Base-by-base conservation (phyloP, 495 filamentous ascomycete species). In the Clohesyomyces aquaticus region DNA sequence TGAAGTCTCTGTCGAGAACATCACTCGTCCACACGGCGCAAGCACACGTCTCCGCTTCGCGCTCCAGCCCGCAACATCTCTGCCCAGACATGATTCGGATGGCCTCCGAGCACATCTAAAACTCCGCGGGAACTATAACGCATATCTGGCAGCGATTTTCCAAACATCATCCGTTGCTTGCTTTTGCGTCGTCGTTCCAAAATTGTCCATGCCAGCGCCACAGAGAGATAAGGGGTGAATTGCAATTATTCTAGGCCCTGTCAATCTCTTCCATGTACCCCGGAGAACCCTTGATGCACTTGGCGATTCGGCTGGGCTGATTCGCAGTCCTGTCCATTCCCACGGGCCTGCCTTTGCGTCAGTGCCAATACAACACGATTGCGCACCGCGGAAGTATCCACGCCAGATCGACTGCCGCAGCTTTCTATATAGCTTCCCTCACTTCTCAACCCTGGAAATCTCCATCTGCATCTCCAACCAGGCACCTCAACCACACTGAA, bases 321-420 rank as follows among this genome's bases (percentile, higher is more conserved):
- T 65, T 42, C 19, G 55, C 55, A 27, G 18, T 52, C 3, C 61
- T 3, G 46, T 21, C 29, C 29, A 25, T 41, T 26, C 11, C 32
- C 25, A 42, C 32, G 32, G 28, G 35, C 11, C 55, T 47, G 10
- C 27, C 16, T 26, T 27, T 52, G 46, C 55, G 49, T 59, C 32
- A 6, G 32, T 38, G 32, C 32, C 32, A 38, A 38, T 38, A 38
- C 32, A 38, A 38, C 55, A 48, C 25, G 1, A 16, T 38, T 3
- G 28, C 54, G 18, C 27, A 65, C 62, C 62, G 62, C 62, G 62
- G 62, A 65, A 55, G 62, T 65, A 55, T 42, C 25, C 35, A 3
- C 9, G 38, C 19, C n/a, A 38, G 18, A 25, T 23, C 32, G 12
- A n/a, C 10, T 47, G 41, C 11, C 26, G 23, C 1, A 1, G 50